phyloP scores from a whole-genome alignment of 2,329 filamentous ascomycete genomes.

The Trichoderma koningii region DNA sequence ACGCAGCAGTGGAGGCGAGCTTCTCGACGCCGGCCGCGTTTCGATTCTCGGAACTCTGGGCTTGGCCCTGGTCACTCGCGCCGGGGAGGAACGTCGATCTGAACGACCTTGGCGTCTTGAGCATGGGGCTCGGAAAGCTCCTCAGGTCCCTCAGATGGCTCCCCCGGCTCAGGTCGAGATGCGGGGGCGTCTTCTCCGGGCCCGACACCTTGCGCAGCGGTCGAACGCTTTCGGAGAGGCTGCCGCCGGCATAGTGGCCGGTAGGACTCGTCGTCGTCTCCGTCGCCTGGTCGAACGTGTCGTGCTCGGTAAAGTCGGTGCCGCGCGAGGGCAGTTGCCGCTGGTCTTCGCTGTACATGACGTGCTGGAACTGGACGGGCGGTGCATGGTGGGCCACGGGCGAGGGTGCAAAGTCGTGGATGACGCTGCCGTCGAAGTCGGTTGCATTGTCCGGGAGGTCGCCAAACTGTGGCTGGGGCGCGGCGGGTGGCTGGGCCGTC shows the following conservation, averaged over 20 bases:
- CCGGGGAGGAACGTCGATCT: conserved; percentile 70
- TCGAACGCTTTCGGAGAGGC: conserved; percentile 75
- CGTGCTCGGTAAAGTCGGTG: conserved; percentile 77
- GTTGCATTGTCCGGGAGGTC: conserved; percentile 46
- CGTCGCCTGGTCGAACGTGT: conserved; percentile 68
- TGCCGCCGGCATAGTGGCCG: conserved; percentile 58
- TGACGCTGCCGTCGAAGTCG: conserved; percentile 47
- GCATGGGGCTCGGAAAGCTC: conserved; percentile 60
- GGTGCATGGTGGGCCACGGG: conserved; percentile 52
- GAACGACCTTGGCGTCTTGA: conserved; percentile 73
- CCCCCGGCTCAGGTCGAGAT: conserved; percentile 60
- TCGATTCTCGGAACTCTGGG: conserved; percentile 52
- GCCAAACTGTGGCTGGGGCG: conserved; percentile 34
- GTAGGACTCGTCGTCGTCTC: conserved; percentile 75
- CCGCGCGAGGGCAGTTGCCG: conserved; percentile 71
- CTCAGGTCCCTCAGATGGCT: conserved; percentile 58
- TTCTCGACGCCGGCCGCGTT: conserved; percentile 73
- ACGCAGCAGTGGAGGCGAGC: conserved; percentile 80
- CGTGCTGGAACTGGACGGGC: conserved; percentile 39
- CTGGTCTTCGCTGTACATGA: conserved; percentile 47
- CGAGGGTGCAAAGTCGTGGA: conserved; percentile 51
- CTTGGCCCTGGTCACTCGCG: conserved; percentile 50
- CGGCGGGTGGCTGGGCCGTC: conserved; percentile 42
- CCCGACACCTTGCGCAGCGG: conserved; percentile 61
- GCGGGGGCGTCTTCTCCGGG: conserved; percentile 35